A percentile compares a stretch with the other conserved stretches of the same genome.
Evolutionary conservation across 2,329 filamentous ascomycete species (phyloP).

Genomic region (Claviceps purpurea): DNA sequence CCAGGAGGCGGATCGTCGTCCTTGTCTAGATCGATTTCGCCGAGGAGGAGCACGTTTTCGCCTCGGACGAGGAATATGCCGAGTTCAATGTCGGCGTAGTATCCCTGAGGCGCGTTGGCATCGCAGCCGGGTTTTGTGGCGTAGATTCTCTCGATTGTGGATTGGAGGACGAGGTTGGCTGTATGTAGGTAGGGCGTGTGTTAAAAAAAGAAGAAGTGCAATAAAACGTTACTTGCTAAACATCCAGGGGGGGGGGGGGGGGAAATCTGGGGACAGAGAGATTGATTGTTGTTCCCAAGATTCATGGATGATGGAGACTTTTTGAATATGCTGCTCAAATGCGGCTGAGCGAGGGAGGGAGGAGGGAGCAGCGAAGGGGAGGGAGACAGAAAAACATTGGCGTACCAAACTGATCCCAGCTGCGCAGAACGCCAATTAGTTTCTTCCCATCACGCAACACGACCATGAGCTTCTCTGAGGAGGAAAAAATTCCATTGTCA

Average conservation of each 20-base stretch:
- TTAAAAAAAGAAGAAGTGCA: neutral
- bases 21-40: slow-evolving; percentile 92
- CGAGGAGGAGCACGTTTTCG: slow-evolving; percentile 91
- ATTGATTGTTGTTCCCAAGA: neutral
- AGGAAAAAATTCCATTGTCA: slow-evolving; percentile 10
- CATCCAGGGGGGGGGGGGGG: too few relatives aligned
- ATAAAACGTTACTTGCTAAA: neutral
- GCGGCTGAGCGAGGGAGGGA: too few relatives aligned
- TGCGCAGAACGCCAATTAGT: slow-evolving; percentile 79
- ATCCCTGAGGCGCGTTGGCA: slow-evolving; percentile 21
- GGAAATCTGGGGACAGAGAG: neutral
- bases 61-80: slow-evolving; percentile 87
- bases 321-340: too few relatives aligned
- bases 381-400: neutral
- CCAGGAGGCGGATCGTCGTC: slow-evolving; percentile 77
- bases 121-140: slow-evolving; percentile 33
- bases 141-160: slow-evolving; percentile 82
- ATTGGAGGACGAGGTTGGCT: slow-evolving; percentile 93
- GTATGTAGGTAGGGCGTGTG: neutral
- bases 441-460: slow-evolving; percentile 88
- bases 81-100: slow-evolving; percentile 75
- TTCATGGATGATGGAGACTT: neutral
- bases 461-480: slow-evolving; percentile 85
- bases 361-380: neutral
- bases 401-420: slow-evolving; percentile 93